Evolutionary conservation across 2,329 filamentous ascomycete genomes (phyloP).

Genomic region (Claviceps fusiformis): DNA sequence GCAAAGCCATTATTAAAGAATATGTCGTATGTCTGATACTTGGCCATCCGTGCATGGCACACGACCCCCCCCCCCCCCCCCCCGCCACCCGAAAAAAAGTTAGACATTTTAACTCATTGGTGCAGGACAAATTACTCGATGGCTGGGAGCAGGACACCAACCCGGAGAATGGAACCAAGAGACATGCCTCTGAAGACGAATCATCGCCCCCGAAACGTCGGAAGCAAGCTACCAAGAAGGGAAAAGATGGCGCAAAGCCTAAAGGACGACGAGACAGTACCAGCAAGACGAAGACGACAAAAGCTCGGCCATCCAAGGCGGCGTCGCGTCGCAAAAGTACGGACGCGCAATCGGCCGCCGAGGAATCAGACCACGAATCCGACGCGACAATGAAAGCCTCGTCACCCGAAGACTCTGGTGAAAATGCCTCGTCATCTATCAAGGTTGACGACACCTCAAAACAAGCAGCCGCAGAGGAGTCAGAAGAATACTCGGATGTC

Average conservation of each 20-base stretch:
- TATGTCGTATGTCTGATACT: slow-evolving; percentile 32
- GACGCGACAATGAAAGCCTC: slow-evolving; percentile 8
- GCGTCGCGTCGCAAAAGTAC: slow-evolving; percentile 8
- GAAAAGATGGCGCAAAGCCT: slow-evolving; percentile 6
- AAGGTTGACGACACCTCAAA: slow-evolving; percentile 11
- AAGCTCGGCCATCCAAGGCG: slow-evolving; percentile 6
- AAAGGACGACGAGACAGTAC: not conserved
- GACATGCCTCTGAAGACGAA: slow-evolving; percentile 19
- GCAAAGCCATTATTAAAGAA: slow-evolving; percentile 42
- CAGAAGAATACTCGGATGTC: slow-evolving; percentile 36
- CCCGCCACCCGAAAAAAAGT: not conserved
- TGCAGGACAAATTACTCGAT: slow-evolving; percentile 23
- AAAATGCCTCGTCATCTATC: slow-evolving; percentile 8
- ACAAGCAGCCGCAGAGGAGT: slow-evolving; percentile 18
- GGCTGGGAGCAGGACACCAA: slow-evolving; percentile 19
- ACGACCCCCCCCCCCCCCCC: not conserved
- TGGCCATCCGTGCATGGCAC: not conserved
- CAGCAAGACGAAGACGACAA: not conserved
- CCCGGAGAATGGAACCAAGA: slow-evolving; percentile 19
- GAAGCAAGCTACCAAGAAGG: slow-evolving; percentile 14
- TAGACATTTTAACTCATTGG: not conserved
- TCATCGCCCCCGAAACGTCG: slow-evolving; percentile 14
- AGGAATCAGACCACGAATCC: slow-evolving; percentile 6
- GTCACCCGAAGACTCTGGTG: slow-evolving; percentile 7
- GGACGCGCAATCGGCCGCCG: slow-evolving; percentile 1